Conservation (phyloP, 1,284 basidiomycete genomes). For the Coniophora puteana region DNA sequence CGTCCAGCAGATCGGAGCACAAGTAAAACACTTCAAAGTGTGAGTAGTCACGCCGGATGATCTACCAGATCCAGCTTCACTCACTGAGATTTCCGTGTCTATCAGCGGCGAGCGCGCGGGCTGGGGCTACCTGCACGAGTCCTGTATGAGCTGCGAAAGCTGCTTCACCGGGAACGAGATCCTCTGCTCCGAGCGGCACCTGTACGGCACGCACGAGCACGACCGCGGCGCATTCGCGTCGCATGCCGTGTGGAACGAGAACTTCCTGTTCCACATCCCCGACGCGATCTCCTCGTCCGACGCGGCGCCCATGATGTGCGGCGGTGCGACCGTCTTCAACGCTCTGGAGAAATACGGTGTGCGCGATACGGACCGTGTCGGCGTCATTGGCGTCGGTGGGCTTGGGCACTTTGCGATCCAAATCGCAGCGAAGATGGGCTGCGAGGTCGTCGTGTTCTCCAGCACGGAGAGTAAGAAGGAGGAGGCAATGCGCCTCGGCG, state of each 20-base stretch:
- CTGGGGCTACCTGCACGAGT: constrained; percentile 25
- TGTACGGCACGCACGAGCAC: constrained; percentile 22
- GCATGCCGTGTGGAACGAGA: constrained; percentile 29
- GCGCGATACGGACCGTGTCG: constrained; percentile 30
- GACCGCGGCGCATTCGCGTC: constrained; percentile 33
- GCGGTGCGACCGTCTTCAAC: constrained; percentile 32
- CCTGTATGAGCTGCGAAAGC: constrained; percentile 23
- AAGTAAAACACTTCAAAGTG: constrained; percentile 48
- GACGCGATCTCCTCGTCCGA: constrained; percentile 24
- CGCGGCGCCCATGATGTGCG: constrained; percentile 37
- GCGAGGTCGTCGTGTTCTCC: constrained; percentile 60
- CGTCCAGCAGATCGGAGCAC: constrained; percentile 42
- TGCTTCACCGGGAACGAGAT: constrained; percentile 27
- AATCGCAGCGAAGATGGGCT: constrained; percentile 39
- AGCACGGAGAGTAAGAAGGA: constrained; percentile 49
- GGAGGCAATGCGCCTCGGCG: constrained; percentile 53
- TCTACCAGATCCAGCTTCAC: no score
- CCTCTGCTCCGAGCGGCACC: constrained; percentile 20
- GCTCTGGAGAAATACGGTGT: constrained; percentile 20
- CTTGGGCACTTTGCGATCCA: constrained; percentile 35
- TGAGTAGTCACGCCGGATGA: constrained; percentile 34
- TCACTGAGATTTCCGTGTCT: not conserved
- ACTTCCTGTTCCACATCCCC: constrained; percentile 31
- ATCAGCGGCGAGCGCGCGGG: constrained; percentile 26
- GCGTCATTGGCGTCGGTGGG: constrained; percentile 32